Conservation (phyloP, 148 eudicot genomes). For the Bassia scoparia region DNA sequence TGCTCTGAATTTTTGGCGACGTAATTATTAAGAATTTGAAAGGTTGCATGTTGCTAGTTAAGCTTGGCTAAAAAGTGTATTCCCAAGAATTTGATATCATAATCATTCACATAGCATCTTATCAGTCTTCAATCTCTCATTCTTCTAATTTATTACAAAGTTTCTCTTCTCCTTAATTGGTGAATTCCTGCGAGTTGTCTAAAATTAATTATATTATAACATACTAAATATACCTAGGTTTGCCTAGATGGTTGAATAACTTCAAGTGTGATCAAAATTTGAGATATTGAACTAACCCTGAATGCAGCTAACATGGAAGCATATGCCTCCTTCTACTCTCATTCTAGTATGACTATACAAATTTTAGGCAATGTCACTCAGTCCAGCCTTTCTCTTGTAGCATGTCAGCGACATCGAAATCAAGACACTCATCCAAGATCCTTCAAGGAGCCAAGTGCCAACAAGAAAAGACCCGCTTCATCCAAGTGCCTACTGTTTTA, state of each 20-base stretch:
- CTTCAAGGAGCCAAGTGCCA: constrained; percentile 97
- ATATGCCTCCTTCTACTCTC: not conserved
- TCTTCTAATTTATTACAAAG: not conserved
- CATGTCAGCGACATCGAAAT: constrained; percentile 79
- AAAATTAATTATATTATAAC: too few relatives aligned
- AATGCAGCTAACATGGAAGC: constrained; percentile 3
- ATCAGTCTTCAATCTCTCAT: not conserved
- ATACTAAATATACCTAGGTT: too few relatives aligned
- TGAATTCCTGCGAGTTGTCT: not conserved
- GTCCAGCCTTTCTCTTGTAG: constrained; percentile 72
- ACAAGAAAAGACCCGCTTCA: constrained; percentile 91
- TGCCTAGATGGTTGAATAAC: not conserved
- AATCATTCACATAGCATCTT: not conserved
- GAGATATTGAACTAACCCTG: not conserved
- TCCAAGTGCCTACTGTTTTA: too few relatives aligned
- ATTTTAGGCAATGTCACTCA: constrained; percentile 69
- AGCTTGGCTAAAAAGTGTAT: not conserved
- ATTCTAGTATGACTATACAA: constrained; percentile 54
- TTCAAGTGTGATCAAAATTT: constrained; percentile 1
- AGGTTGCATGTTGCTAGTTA: constrained; percentile 10
- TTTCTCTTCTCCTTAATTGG: not conserved
- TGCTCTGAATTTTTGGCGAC: not conserved
- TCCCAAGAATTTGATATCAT: not conserved
- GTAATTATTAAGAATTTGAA: not conserved
- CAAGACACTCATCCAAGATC: constrained; percentile 69